Base-by-base conservation (phyloP, 257 asterid species). In the Nicotiana tabacum region DNA sequence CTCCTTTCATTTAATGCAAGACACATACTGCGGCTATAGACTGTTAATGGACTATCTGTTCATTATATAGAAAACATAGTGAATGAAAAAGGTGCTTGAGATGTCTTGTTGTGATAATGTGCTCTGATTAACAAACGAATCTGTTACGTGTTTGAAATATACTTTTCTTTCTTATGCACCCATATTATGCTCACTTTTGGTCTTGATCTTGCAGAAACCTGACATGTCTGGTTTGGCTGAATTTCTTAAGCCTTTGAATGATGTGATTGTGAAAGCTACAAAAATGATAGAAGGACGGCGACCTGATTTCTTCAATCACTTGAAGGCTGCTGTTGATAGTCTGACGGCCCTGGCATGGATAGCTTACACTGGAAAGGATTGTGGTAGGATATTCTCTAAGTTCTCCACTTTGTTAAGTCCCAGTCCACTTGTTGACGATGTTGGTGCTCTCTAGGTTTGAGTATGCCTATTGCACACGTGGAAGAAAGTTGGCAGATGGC, bases 401-500 rank as follows among this genome's bases (percentile, higher is more conserved):
- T 21, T 29, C 8, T 70, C n/a, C 64, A 18, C 32, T 51, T 57
- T 69, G 72, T 68, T 43, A 51, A 33, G 13, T 24, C 35, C 27
- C 43, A 27, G 46, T 51, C 64, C 64, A 51, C 64, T 51, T 56
- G 76, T 84, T 64, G 53, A 77, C 16, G 64, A 78, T 64, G 77
- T 70, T 67, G 62, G 66, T 74, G 30, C 64, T 30, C 35, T 79
- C 55, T 88, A 96, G 99, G 98, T 83, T 90, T 94, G 98, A 94
- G 96, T 91, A 91, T 96, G 99, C 99, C 98, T 77, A 94, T 86
- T 85, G 97, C 97, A 76, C 98, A 96, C 53, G 98, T 96, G 67
- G 99, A 96, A 88, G 99, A 96, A 88, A 94, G 95, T 88, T 96
- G 99, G 99, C 98, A 94, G 87, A 94, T 92, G 97, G 99, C 99